A percentile compares a stretch with the other conserved stretches of the same genome.
These are phyloP conservation scores for Nepenthes gracilis DNA, from an alignment of 148 eudicot species.

Conservation along the genomic window DNA sequence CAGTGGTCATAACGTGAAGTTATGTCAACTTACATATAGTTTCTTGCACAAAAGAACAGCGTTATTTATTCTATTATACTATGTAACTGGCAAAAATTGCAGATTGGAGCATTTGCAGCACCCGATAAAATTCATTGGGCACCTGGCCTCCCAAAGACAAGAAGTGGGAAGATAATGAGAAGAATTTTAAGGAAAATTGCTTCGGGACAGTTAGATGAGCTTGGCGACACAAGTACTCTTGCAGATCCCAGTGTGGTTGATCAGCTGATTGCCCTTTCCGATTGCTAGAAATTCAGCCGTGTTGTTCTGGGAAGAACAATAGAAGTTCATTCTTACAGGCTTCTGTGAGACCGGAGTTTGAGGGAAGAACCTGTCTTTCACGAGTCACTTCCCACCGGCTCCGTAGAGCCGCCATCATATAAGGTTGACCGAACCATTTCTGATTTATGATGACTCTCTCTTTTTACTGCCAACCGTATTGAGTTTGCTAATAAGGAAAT, in stretches of 20 bases:
- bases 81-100: slow-evolving; percentile 8
- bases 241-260: slow-evolving; percentile 91
- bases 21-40: neutral
- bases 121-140: slow-evolving; percentile 98
- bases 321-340: too few species aligned
- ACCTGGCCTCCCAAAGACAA: slow-evolving; percentile 95
- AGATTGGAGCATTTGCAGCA: slow-evolving; percentile 99
- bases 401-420: too few species aligned
- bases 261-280: slow-evolving; percentile 74
- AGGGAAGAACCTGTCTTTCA: too few species aligned
- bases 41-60: neutral
- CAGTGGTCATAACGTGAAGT: neutral
- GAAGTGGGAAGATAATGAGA: slow-evolving; percentile 99
- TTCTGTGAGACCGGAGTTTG: too few species aligned
- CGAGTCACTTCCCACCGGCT: too few species aligned
- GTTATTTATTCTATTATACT: neutral
- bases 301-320: too few species aligned
- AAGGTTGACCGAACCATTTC: too few species aligned
- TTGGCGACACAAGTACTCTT: slow-evolving; percentile 93
- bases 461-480: too few species aligned
- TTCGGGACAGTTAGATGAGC: slow-evolving; percentile 79
- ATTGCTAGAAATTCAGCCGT: slow-evolving; percentile 2
- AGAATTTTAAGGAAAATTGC: slow-evolving; percentile 93
- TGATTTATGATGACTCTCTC: too few species aligned
- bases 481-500: too few species aligned